phyloP scores from a whole-genome alignment of 164 flowering plant genomes.

The Magnolia kwangsiensis region DNA sequence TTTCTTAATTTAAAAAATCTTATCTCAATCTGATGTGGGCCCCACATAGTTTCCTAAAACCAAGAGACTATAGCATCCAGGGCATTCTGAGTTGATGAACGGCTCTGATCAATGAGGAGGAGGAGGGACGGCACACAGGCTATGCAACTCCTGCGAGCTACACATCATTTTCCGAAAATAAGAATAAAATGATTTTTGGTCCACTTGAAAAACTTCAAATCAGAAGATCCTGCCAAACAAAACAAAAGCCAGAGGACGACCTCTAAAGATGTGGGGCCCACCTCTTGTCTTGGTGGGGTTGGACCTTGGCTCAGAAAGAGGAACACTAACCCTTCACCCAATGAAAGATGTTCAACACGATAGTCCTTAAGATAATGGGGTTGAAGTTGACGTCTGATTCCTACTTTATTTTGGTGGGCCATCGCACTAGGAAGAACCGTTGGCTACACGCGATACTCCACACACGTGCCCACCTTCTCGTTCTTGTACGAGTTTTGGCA shows the following conservation, averaged over 20 bases:
- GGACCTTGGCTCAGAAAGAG: slow-evolving; percentile 31
- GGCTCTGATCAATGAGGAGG: neutral
- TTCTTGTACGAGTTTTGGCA: too few species aligned
- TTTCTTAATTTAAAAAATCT: too few species aligned
- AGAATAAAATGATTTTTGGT: neutral
- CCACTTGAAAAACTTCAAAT: neutral
- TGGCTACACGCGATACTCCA: neutral
- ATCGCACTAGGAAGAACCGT: too few species aligned
- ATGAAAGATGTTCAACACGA: slow-evolving; percentile 23
- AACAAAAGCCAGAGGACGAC: slow-evolving; percentile 2
- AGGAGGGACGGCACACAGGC: neutral
- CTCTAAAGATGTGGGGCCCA: slow-evolving; percentile 11
- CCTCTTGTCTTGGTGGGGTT: slow-evolving; percentile 27
- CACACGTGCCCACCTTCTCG: too few species aligned
- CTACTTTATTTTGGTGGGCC: neutral
- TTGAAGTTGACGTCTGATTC: slow-evolving; percentile 26
- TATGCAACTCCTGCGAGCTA: neutral
- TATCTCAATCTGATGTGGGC: too few species aligned
- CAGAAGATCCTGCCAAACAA: slow-evolving; percentile 9
- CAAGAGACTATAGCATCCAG: too few species aligned
- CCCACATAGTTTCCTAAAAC: too few species aligned
- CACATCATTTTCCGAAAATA: neutral
- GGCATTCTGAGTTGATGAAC: neutral
- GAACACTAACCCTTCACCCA: slow-evolving; percentile 19
- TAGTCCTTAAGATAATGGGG: slow-evolving; percentile 5